Evolutionary conservation across 768 basidiomycete genomes (phyloP), one percentile per base, ranked within the genome.

Genomic region (Amanita pallidorosea): DNA sequence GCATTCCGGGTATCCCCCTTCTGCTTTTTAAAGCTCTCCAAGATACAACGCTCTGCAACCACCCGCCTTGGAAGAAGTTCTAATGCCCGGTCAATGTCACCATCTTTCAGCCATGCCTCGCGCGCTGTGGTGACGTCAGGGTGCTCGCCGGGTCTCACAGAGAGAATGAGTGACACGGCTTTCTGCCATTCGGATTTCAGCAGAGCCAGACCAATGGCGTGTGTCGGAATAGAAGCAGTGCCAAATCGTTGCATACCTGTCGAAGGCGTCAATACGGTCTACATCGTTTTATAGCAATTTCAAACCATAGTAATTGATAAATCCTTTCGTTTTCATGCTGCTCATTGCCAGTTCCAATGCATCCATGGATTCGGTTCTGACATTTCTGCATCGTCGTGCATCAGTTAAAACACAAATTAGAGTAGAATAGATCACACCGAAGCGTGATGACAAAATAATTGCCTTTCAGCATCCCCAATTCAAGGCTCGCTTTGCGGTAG

Each of bases 221-320:
- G 96, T 0, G 96, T 98, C 4, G 95, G 93, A 35, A 98, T 83
- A 29, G 91, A 84, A 13, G 96, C 92, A 2, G 94, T 98, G 44
- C 96, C 96, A 67, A 99, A 99, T 9, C 96, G 85, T 61, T 99
- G 96, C 95, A 99, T 98, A 41, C 95, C 93, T 88, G 35, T 45
- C 52, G 15, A 27, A 9, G 18, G 23, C 54, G n/a, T 54, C 51
- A 29, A 53, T 56, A 55, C 34, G n/a, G 36, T 13, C 49, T 47
- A 9, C 18, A 38, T 46, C 52, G 22, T 15, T 7, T 8, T 50
- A 22, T 15, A 4, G 11, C 48, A 23, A 7, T 15, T 47, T 18
- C 40, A 51, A 66, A 89, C 92, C 94, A 62, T 96, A 99, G 62
- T 97, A 99, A 63, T 99, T 99, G 64, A 99, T 90, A 67, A 98